phyloP scores from a whole-genome alignment of 441 rosid species.

The Daphne laureola region DNA sequence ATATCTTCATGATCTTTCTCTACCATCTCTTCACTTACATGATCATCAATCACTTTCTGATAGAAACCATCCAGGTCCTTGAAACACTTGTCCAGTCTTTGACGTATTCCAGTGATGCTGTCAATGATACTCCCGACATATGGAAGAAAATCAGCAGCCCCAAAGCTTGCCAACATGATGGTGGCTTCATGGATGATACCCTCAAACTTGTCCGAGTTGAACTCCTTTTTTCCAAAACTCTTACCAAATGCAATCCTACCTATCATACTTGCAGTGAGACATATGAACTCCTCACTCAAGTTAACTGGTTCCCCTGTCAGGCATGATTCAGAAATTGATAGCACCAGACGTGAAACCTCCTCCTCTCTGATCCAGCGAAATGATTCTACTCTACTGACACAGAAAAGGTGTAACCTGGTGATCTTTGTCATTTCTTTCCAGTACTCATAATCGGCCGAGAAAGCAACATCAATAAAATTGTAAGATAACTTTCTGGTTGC shows the following conservation, averaged over 20 bases:
- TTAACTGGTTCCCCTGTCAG: conserved; percentile 14
- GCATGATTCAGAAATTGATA: background rate
- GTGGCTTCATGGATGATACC: conserved; percentile 1
- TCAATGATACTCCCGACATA: background rate
- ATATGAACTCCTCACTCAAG: conserved; percentile 7
- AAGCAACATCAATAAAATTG: conserved; percentile 15
- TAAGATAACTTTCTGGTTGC: conserved; percentile 13
- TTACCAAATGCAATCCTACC: conserved; percentile 1
- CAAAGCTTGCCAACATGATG: background rate
- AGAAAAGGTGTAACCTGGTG: conserved; percentile 17
- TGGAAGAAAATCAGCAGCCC: background rate
- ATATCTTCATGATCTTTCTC: background rate
- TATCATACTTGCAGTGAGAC: conserved; percentile 1
- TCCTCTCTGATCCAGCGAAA: conserved; percentile 17
- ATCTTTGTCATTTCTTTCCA: conserved; percentile 25
- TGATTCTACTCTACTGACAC: conserved; percentile 7
- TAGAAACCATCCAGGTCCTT: conserved; percentile 7
- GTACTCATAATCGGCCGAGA: conserved; percentile 21
- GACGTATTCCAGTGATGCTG: background rate
- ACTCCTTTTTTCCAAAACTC: background rate
- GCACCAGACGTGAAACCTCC: conserved; percentile 12
- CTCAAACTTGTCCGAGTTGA: background rate
- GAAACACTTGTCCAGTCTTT: background rate
- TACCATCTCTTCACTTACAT: background rate
- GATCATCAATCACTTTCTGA: conserved; percentile 1